Conservation (phyloP, 176 grass and related monocot genomes). For the Saccharum officinarum region DNA sequence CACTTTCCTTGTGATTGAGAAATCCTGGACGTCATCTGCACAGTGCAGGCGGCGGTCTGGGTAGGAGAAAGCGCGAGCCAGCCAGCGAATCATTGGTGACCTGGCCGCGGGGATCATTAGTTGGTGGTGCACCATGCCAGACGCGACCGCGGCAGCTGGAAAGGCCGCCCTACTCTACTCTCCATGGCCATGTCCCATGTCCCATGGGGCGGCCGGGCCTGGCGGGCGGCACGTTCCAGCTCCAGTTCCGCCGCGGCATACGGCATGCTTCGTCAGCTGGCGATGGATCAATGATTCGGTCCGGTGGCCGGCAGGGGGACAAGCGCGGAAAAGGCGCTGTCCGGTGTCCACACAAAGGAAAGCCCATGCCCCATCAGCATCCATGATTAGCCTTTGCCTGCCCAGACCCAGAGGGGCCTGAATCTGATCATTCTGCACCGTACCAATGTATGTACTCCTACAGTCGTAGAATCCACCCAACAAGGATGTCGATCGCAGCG, state of each 20-base stretch:
- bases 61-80: too few relatives aligned
- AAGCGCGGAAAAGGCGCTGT: not conserved
- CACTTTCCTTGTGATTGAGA: not conserved
- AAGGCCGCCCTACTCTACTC: too few relatives aligned
- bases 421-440: too few relatives aligned
- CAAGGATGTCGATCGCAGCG: too few relatives aligned
- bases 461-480: too few relatives aligned
- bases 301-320: slow-evolving; percentile 26
- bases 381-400: not conserved
- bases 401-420: too few relatives aligned
- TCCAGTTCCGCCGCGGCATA: not conserved
- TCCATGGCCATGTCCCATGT: not conserved
- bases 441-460: too few relatives aligned
- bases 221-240: not conserved
- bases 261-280: not conserved
- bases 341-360: not conserved
- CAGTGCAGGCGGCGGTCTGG: too few relatives aligned
- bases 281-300: slow-evolving; percentile 4
- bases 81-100: slow-evolving; percentile 20
- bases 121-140: too few relatives aligned
- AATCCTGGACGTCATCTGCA: not conserved
- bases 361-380: not conserved
- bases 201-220: too few relatives aligned
- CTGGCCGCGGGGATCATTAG: too few relatives aligned
- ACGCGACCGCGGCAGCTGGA: not conserved